Evolutionary conservation across 257 asterid species (phyloP).

Genomic region (Solanum chmielewskii): DNA sequence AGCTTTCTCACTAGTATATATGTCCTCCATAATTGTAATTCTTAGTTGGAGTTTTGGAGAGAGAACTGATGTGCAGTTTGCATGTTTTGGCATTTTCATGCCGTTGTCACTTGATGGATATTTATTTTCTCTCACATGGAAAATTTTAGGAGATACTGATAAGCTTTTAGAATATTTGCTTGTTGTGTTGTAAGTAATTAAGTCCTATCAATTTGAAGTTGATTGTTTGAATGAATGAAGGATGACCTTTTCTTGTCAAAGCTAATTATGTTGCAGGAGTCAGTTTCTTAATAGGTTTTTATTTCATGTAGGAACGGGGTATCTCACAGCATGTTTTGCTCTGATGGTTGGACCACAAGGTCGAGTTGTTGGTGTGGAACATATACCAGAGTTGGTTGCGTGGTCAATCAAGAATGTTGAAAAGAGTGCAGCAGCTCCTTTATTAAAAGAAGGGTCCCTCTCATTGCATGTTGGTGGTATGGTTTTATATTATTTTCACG

Average conservation of each 20-base stretch:
- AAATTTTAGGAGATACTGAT: not conserved
- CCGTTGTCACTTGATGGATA: not conserved
- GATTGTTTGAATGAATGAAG: not conserved
- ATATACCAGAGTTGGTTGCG: conserved; percentile 78
- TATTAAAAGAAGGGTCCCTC: conserved; percentile 66
- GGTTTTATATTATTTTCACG: conserved; percentile 2
- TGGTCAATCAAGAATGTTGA: conserved; percentile 51
- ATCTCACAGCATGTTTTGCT: conserved; percentile 93
- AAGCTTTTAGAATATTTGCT: not conserved
- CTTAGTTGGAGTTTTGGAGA: not conserved
- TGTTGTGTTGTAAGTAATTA: not conserved
- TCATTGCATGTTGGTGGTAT: conserved; percentile 66
- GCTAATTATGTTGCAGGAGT: not conserved
- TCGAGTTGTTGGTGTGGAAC: conserved; percentile 81
- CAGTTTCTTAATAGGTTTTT: not conserved
- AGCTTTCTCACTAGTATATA: not conserved
- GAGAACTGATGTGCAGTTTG: not conserved
- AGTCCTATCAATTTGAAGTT: not conserved
- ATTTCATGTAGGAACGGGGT: conserved; percentile 67
- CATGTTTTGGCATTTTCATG: not conserved
- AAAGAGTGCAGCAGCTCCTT: conserved; percentile 72
- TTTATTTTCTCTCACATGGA: not conserved
- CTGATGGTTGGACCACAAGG: conserved; percentile 93
- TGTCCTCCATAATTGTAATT: not conserved
- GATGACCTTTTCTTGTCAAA: not conserved